Evolutionary conservation across 1,284 basidiomycete species (phyloP).

Genomic region (Chondrostereum purpureum): DNA sequence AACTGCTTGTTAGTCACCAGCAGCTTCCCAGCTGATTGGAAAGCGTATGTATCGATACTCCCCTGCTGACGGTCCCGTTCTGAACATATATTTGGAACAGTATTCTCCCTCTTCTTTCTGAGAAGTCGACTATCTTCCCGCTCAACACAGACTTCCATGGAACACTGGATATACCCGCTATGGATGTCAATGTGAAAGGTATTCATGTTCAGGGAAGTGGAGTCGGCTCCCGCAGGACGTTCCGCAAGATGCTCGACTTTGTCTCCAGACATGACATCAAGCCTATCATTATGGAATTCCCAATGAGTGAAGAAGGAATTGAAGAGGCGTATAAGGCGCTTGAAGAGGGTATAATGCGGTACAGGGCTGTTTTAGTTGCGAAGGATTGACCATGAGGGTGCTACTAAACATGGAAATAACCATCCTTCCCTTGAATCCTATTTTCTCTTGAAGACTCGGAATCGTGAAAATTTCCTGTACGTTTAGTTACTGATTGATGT

Average conservation of each 20-base stretch:
- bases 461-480: too few relatives aligned
- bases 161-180: constrained; percentile 9
- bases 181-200: constrained; percentile 7
- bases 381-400: too few relatives aligned
- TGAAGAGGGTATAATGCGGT: constrained; percentile 18
- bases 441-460: too few relatives aligned
- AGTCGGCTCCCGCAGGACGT: constrained; percentile 11
- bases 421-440: too few relatives aligned
- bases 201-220: constrained; percentile 10
- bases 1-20: constrained; percentile 15
- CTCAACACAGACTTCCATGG: constrained; percentile 9
- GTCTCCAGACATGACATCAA: constrained; percentile 15
- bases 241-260: constrained; percentile 16
- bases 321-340: constrained; percentile 16
- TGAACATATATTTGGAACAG: too few relatives aligned
- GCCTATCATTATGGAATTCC: constrained; percentile 18
- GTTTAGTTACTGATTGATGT: too few relatives aligned
- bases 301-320: constrained; percentile 17
- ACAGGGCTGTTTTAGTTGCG: constrained; percentile 18
- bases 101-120: constrained; percentile 11
- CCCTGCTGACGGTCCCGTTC: not conserved
- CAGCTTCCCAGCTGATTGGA: constrained; percentile 15
- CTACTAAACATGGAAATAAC: too few relatives aligned
- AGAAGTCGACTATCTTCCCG: constrained; percentile 11
- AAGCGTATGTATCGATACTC: constrained; percentile 7